Evolutionary conservation across 2,329 filamentous ascomycete species (phyloP).

Genomic region (Cladophialophora carrionii): DNA sequence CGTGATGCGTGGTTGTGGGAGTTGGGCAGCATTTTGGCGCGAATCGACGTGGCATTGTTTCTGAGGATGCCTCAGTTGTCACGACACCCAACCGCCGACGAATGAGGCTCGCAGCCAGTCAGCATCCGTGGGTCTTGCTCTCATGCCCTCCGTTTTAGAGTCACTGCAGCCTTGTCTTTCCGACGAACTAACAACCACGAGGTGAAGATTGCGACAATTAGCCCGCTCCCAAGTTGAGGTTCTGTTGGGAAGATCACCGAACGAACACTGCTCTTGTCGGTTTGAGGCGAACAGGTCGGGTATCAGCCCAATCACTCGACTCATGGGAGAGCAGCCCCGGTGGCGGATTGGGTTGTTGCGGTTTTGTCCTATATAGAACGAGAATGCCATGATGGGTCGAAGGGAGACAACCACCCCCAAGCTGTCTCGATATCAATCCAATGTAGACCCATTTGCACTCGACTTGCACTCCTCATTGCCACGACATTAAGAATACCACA

Average conservation of each 20-base stretch:
- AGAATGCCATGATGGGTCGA: conserved; percentile 24
- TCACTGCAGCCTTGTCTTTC: conserved; percentile 25
- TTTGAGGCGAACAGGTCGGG: conserved; percentile 8
- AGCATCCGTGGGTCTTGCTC: conserved; percentile 19
- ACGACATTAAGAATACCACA: conserved; percentile 10
- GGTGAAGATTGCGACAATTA: conserved; percentile 16
- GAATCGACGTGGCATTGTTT: conserved; percentile 33
- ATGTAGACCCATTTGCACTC: conserved; percentile 28
- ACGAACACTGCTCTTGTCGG: conserved; percentile 8
- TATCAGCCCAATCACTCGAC: conserved; percentile 22
- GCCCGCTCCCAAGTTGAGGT: conserved; percentile 15
- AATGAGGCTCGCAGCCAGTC: conserved; percentile 21
- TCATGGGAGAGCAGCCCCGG: conserved; percentile 14
- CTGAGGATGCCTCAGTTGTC: conserved; percentile 33
- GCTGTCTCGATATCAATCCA: conserved; percentile 20
- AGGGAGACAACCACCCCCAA: conserved; percentile 2
- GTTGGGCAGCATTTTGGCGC: conserved; percentile 34
- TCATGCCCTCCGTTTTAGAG: conserved; percentile 18
- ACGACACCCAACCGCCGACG: conserved; percentile 27
- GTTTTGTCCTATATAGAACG: conserved; percentile 29
- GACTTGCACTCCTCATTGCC: conserved; percentile 11
- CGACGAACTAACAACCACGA: conserved; percentile 27
- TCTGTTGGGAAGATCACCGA: conserved; percentile 26
- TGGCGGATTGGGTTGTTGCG: conserved; percentile 11
- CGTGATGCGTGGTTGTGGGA: conserved; percentile 23